Percentiles rank a stretch among this genome's conserved stretches.
phyloP scores from a whole-genome alignment of 2,329 filamentous ascomycete genomes.

The Sporothrix mexicana region DNA sequence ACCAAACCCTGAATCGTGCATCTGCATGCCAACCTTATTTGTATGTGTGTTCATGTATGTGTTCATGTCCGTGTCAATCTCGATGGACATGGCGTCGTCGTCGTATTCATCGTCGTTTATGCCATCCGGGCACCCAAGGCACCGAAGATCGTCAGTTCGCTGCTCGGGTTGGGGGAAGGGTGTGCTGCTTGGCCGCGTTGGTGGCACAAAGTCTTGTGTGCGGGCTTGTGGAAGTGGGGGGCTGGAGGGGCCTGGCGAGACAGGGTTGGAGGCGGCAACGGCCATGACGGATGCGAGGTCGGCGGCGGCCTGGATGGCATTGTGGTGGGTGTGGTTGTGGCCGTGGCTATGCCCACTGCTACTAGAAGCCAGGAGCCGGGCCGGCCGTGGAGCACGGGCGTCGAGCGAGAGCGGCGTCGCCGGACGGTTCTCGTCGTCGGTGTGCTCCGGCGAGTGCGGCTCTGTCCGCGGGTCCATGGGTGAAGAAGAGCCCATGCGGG shows the following conservation, averaged over 20 bases:
- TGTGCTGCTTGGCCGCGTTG: conserved; percentile 63
- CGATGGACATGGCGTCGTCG: conserved; percentile 40
- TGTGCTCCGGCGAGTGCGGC: conserved; percentile 15
- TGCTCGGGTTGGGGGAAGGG: conserved; percentile 63
- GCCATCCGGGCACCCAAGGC: conserved; percentile 46
- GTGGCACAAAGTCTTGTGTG: conserved; percentile 55
- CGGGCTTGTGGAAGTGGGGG: conserved; percentile 57
- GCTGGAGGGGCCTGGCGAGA: conserved; percentile 60
- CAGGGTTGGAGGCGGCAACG: conserved; percentile 57
- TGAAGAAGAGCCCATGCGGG: background rate
- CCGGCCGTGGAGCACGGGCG: conserved; percentile 37
- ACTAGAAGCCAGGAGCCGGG: conserved; percentile 38
- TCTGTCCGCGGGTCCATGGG: conserved; percentile 29
- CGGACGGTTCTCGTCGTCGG: conserved; percentile 9
- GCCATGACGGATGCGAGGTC: conserved; percentile 55
- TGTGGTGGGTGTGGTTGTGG: conserved; percentile 39
- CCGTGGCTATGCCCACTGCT: conserved; percentile 42
- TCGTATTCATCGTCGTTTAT: background rate
- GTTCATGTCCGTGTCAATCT: conserved; percentile 29
- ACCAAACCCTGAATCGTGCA: too few species aligned
- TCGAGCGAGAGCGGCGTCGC: conserved; percentile 34
- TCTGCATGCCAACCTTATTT: background rate
- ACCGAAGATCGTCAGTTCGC: conserved; percentile 52
- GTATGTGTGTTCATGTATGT: background rate
- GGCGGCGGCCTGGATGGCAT: conserved; percentile 49